phyloP scores from a whole-genome alignment of 306 rosid genomes.

The Sphenostylis stenocarpa region DNA sequence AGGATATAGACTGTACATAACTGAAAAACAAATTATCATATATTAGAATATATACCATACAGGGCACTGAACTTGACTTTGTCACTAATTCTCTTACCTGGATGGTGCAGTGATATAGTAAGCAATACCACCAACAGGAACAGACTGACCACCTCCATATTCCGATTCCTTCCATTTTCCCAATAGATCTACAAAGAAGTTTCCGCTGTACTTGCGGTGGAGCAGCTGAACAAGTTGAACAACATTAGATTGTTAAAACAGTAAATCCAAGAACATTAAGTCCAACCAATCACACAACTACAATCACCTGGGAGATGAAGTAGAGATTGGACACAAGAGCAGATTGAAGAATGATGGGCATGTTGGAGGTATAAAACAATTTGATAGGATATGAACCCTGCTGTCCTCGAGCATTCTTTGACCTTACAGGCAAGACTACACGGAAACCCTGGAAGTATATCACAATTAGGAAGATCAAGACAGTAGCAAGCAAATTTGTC shows the following conservation, averaged over 20 bases:
- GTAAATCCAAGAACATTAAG: constrained; percentile 7
- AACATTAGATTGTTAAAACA: constrained; percentile 11
- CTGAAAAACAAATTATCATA: background rate
- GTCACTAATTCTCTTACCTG: constrained; percentile 48
- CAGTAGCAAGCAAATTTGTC: constrained; percentile 87
- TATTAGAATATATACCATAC: background rate
- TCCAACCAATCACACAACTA: constrained; percentile 22
- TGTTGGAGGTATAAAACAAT: constrained; percentile 92
- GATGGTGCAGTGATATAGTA: constrained; percentile 94
- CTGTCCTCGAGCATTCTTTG: constrained; percentile 96
- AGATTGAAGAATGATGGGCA: constrained; percentile 97
- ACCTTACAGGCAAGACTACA: constrained; percentile 92
- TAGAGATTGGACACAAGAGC: constrained; percentile 92
- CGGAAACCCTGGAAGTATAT: constrained; percentile 98
- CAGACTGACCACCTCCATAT: constrained; percentile 80
- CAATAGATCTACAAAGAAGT: constrained; percentile 81
- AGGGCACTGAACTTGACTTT: background rate
- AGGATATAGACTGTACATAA: background rate
- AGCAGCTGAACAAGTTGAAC: constrained; percentile 54
- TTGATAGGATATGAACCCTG: constrained; percentile 96
- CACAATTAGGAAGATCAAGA: constrained; percentile 79
- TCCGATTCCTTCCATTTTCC: constrained; percentile 97
- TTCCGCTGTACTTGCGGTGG: constrained; percentile 82
- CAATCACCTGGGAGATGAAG: constrained; percentile 88
- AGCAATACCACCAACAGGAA: constrained; percentile 93